phyloP scores from a whole-genome alignment of 192 early-diverging fungal species.

The Dimargaris verticillata region DNA sequence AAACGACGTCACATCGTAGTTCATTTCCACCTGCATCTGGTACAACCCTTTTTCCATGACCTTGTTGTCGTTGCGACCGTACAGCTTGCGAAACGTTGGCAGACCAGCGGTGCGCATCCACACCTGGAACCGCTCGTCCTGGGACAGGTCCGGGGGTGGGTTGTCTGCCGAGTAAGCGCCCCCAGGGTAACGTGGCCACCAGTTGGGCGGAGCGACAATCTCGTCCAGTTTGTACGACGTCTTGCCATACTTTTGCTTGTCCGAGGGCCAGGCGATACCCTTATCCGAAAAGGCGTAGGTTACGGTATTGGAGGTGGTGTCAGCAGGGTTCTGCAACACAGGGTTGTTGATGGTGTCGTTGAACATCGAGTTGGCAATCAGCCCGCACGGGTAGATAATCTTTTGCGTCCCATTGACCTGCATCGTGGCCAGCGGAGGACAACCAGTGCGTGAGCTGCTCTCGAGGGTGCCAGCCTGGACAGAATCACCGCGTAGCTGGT shows the following conservation, averaged over 20 bases:
- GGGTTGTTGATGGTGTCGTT: conserved; percentile 55
- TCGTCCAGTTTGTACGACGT: conserved; percentile 33
- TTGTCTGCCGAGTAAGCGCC: conserved; percentile 30
- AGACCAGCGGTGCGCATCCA: conserved; percentile 97
- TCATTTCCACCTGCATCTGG: conserved; percentile 51
- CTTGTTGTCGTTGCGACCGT: conserved; percentile 50
- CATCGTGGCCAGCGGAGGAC: conserved; percentile 34
- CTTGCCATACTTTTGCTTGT: conserved; percentile 49
- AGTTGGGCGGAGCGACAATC: conserved; percentile 74
- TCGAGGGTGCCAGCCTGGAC: conserved; percentile 24
- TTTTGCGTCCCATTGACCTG: conserved; percentile 18
- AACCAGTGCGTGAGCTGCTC: conserved; percentile 22
- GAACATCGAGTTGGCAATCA: conserved; percentile 96
- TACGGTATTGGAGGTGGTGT: conserved; percentile 15
- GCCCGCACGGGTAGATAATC: conserved; percentile 84
- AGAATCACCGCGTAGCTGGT: conserved; percentile 60
- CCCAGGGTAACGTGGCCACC: conserved; percentile 44
- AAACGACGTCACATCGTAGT: conserved; percentile 71
- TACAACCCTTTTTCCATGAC: conserved; percentile 53
- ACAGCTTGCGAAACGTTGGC: conserved; percentile 93
- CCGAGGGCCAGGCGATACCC: conserved; percentile 80
- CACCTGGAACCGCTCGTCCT: conserved; percentile 79
- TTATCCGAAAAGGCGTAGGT: conserved; percentile 42
- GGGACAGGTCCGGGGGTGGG: conserved; percentile 40
- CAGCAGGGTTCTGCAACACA: conserved; percentile 35